These are phyloP conservation scores for Coix lacrymajobi DNA, from an alignment of 176 grass and related monocot species.

Conservation along the genomic window DNA sequence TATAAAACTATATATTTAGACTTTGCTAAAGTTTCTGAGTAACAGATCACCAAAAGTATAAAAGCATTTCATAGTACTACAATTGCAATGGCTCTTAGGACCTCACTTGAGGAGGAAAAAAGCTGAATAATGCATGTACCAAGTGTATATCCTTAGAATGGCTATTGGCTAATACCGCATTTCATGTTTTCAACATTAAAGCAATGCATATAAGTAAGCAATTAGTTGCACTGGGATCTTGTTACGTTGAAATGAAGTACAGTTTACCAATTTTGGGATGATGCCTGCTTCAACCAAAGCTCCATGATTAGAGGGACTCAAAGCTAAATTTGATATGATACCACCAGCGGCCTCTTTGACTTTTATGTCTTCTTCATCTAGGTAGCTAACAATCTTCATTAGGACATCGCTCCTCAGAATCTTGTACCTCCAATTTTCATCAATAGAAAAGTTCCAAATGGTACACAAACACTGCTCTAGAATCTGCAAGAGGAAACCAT, in stretches of 20 bases:
- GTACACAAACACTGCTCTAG: constrained; percentile 58
- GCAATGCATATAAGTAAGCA: background rate
- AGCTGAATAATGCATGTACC: background rate
- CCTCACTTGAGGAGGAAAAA: background rate
- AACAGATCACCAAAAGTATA: background rate
- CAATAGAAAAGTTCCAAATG: constrained; percentile 70
- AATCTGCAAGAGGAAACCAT: constrained; percentile 37
- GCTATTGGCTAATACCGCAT: background rate
- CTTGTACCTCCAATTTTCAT: constrained; percentile 44
- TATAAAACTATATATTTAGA: background rate
- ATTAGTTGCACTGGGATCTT: constrained; percentile 2
- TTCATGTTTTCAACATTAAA: background rate
- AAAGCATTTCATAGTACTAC: background rate
- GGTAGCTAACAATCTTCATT: constrained; percentile 40
- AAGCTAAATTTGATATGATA: constrained; percentile 60
- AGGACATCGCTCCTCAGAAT: constrained; percentile 50
- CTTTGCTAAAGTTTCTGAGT: background rate
- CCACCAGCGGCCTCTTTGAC: constrained; percentile 63
- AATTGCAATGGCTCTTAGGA: background rate
- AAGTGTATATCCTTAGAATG: background rate
- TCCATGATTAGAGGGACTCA: constrained; percentile 40
- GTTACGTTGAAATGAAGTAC: background rate
- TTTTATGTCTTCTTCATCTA: constrained; percentile 64
- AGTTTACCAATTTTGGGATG: constrained; percentile 67
- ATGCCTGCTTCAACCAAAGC: constrained; percentile 55